phyloP scores from a whole-genome alignment of 2,329 filamentous ascomycete genomes.

The Alternaria dauci region DNA sequence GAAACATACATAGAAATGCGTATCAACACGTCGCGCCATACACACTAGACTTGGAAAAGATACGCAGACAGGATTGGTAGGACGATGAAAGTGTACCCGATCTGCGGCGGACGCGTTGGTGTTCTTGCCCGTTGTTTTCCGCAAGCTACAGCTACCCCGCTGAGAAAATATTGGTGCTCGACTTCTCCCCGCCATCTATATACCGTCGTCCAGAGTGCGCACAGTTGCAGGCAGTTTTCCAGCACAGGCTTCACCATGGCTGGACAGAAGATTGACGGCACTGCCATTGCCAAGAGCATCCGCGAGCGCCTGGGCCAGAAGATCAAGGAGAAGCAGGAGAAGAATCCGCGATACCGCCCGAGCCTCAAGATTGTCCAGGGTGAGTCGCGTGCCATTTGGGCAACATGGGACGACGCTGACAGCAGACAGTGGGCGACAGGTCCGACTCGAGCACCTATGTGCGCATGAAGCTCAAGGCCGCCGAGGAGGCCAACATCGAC shows the following conservation, averaged over 20 bases:
- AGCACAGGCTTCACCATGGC: slow-evolving; percentile 73
- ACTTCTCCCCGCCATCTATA: slow-evolving; percentile 29
- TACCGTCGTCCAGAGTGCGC: slow-evolving; percentile 22
- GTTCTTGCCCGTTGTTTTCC: slow-evolving; percentile 40
- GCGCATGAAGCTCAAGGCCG: slow-evolving; percentile 99
- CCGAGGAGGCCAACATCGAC: slow-evolving; percentile 89
- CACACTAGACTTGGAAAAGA: slow-evolving; percentile 38
- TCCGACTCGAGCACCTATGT: slow-evolving; percentile 98
- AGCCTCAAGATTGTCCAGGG: slow-evolving; percentile 95
- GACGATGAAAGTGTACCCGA: slow-evolving; percentile 42
- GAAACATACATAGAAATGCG: slow-evolving; percentile 19
- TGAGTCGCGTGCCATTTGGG: slow-evolving; percentile 53
- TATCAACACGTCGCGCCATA: slow-evolving; percentile 25
- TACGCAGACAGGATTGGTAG: slow-evolving; percentile 29
- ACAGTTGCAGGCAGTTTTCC: slow-evolving; percentile 53
- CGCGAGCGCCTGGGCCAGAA: slow-evolving; percentile 81
- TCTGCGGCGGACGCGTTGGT: slow-evolving; percentile 40
- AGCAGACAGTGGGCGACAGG: slow-evolving; percentile 78
- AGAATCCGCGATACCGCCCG: slow-evolving; percentile 87
- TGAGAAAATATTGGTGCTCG: slow-evolving; percentile 36
- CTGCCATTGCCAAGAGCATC: slow-evolving; percentile 90
- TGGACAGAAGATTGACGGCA: slow-evolving; percentile 93
- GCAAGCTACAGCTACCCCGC: slow-evolving; percentile 44
- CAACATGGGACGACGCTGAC: slow-evolving; percentile 14
- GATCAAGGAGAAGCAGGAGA: slow-evolving; percentile 80